Base-by-base conservation (phyloP, 805 yeast genomes). In the Schizosaccharomyces cryophilus region DNA sequence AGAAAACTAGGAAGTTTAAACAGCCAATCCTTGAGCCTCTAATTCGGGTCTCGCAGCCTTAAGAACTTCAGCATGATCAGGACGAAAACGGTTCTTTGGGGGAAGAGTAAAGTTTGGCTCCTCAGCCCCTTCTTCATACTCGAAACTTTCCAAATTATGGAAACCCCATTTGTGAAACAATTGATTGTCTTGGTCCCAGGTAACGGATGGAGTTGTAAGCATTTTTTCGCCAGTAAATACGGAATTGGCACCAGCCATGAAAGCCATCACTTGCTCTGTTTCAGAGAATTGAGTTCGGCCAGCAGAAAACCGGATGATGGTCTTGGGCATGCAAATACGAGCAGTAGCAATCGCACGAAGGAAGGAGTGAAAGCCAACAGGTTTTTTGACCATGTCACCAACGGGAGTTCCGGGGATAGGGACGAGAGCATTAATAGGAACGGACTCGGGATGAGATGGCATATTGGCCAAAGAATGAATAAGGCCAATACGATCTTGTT, bases 211-310 rank as follows among this genome's bases (percentile, higher is more conserved):
- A 3, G 93, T 85, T 1, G 93, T 85, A 62, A 85, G 72, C 90
- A 85, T 85, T 65, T 77, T 79, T 69, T 84, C 82, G 45, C 93
- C 93, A 0, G 89, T 85, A 70, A 85, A 85, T 51, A 85, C 81
- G 21, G 90, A 88, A 70, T 85, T 85, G 65, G 83, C 81, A 21
- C 93, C 93, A 42, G 83, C 80, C 80, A 82, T 76, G 69, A 85
- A 85, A 64, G 89, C 83, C 66, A 85, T 69, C 62, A 82, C 78
- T 69, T 85, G 93, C 66, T 85, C 88, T 62, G 77, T 72, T 66
- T 85, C 89, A 65, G 80, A 82, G 89, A 85, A 84, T 24, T 87
- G 81, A 68, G 83, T 83, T 64, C 93, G 76, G 0, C 93, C 93
- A 6, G 93, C 93, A 2, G 90, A 88, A 60, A 85, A 73, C 64